Conservation (phyloP, 2,329 filamentous ascomycete genomes). For the Fusarium sp. region DNA sequence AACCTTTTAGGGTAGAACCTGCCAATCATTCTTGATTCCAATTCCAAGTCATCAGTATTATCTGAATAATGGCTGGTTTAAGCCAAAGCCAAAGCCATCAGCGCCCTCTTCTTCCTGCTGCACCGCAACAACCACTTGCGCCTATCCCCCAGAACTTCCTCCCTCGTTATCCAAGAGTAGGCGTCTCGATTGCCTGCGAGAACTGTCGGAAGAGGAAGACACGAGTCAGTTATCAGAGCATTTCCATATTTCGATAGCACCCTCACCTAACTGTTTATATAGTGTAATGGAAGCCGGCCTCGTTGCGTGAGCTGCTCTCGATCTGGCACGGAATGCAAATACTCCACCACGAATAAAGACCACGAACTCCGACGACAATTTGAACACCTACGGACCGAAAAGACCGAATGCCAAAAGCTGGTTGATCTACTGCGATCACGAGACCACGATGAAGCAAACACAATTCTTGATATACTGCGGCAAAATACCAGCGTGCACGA, state of each 20-base stretch:
- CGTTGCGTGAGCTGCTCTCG: not conserved
- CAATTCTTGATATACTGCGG: conserved; percentile 14
- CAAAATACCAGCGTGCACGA: not conserved
- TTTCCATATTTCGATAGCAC: too few relatives aligned
- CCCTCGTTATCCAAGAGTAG: not conserved
- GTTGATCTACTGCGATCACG: not conserved
- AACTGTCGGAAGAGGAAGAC: conserved; percentile 11
- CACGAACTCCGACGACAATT: not conserved
- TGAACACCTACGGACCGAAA: not conserved
- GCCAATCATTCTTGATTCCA: accelerated
- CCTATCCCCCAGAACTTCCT: not conserved
- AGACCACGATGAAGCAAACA: not conserved
- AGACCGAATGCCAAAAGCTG: not conserved
- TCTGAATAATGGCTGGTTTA: not conserved
- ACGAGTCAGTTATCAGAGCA: not conserved
- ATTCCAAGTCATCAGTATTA: accelerated
- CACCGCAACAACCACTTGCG: not conserved
- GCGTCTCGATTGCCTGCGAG: conserved; percentile 15
- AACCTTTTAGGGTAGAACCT: not conserved
- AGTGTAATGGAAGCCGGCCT: conserved; percentile 21
- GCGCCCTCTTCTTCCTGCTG: conserved; percentile 14
- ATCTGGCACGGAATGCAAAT: not conserved
- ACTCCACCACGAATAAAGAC: not conserved
- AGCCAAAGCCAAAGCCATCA: not conserved
- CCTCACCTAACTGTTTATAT: not conserved